Evolutionary conservation across 2,329 filamentous ascomycete genomes (phyloP).

Genomic region (Fonsecaea pedrosoi): DNA sequence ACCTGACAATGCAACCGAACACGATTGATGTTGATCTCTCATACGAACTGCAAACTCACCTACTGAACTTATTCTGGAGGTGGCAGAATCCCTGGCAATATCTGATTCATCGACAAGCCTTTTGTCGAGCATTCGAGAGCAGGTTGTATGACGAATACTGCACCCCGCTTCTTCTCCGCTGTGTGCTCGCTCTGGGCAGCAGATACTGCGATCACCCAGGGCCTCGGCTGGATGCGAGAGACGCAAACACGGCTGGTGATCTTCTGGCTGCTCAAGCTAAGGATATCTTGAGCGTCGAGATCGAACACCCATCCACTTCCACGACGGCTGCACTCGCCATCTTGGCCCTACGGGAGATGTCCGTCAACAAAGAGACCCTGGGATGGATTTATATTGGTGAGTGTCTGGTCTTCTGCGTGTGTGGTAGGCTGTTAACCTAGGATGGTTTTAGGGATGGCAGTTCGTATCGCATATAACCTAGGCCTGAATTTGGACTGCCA

Average conservation of each 20-base stretch:
- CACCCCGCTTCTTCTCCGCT: conserved; percentile 15
- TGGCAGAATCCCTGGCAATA: conserved; percentile 30
- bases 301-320: conserved; percentile 12
- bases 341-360: not conserved
- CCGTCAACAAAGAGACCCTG: conserved; percentile 14
- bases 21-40: not conserved
- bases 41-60: conserved; percentile 9
- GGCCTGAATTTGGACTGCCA: conserved; percentile 16
- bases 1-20: no score
- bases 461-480: conserved; percentile 18
- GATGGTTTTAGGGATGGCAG: conserved; percentile 9
- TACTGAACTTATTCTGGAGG: conserved; percentile 15
- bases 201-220: conserved; percentile 14
- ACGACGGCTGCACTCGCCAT: conserved; percentile 5
- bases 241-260: conserved; percentile 24
- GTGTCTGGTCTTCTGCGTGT: not conserved
- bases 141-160: not conserved
- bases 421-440: not conserved
- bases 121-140: not conserved
- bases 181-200: conserved; percentile 8
- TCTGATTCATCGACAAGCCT: not conserved
- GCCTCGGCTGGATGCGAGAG: not conserved
- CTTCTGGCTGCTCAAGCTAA: conserved; percentile 16
- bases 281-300: conserved; percentile 5
- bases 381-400: conserved; percentile 19